Conservation (phyloP, 2,329 filamentous ascomycete genomes). For the Epichloe festucae region DNA sequence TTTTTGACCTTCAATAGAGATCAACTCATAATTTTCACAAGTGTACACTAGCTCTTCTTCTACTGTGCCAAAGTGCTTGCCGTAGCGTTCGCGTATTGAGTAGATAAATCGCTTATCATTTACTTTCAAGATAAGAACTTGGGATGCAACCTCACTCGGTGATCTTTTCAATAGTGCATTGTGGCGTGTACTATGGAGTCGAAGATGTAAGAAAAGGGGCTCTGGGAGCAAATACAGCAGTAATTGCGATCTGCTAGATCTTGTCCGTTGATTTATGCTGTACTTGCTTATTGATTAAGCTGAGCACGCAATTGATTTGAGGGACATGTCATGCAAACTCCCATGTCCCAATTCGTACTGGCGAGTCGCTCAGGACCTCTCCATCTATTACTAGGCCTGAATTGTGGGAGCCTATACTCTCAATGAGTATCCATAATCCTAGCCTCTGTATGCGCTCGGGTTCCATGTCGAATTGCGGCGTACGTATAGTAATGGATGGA, state of each 20-base stretch:
- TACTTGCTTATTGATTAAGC: background rate
- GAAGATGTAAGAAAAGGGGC: background rate
- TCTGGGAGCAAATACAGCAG: background rate
- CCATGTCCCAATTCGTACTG: constrained; percentile 31
- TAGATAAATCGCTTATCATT: background rate
- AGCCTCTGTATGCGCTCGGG: constrained; percentile 42
- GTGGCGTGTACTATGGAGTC: background rate
- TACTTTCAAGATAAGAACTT: too few species aligned
- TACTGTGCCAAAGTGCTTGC: background rate
- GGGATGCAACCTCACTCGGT: too few species aligned
- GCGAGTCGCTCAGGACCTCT: constrained; percentile 38
- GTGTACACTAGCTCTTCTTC: background rate
- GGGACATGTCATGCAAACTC: constrained; percentile 12
- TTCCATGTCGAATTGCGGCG: constrained; percentile 61
- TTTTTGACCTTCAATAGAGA: background rate
- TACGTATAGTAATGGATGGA: constrained; percentile 50
- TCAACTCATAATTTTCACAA: background rate
- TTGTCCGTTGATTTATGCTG: background rate
- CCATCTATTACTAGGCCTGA: constrained; percentile 33
- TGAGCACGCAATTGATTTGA: background rate
- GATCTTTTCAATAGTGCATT: background rate
- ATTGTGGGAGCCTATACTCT: constrained; percentile 52
- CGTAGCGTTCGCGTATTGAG: background rate
- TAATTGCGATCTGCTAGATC: background rate
- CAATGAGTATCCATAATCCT: constrained; percentile 69